Evolutionary conservation across 176 grass and related monocot genomes (phyloP).

Genomic region (Aegilops tauschii): DNA sequence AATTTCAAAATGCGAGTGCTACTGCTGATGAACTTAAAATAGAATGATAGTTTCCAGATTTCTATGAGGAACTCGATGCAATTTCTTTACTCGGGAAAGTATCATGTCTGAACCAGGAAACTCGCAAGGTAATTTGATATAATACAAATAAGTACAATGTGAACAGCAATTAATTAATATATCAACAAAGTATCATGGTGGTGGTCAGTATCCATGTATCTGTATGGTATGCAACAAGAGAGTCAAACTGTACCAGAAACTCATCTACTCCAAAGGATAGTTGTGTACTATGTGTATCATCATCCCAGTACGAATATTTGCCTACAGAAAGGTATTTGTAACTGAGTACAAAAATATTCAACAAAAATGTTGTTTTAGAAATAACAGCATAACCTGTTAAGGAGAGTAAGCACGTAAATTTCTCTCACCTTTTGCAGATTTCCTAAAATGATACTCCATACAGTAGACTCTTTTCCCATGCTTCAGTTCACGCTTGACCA

Average conservation of each 20-base stretch:
- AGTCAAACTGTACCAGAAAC: constrained; percentile 63
- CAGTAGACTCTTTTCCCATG: constrained; percentile 79
- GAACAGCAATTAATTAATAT: not conserved
- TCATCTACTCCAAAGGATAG: constrained; percentile 83
- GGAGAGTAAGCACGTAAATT: constrained; percentile 7
- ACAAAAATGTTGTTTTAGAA: constrained; percentile 10
- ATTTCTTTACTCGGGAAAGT: constrained; percentile 11
- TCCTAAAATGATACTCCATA: constrained; percentile 87
- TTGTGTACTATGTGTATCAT: constrained; percentile 83
- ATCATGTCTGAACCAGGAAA: not conserved
- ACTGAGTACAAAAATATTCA: constrained; percentile 10
- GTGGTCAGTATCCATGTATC: not conserved
- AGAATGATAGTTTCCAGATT: constrained; percentile 18
- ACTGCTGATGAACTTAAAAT: not conserved
- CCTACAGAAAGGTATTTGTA: constrained; percentile 44
- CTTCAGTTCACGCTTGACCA: constrained; percentile 79
- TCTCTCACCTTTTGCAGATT: constrained; percentile 59
- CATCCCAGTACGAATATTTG: constrained; percentile 71
- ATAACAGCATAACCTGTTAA: not conserved
- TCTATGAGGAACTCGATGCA: not conserved
- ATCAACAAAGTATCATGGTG: constrained; percentile 1
- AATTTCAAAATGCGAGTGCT: not conserved
- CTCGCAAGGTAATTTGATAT: not conserved
- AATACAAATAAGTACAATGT: not conserved
- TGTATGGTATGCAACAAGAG: not conserved